phyloP scores from a whole-genome alignment of 1,284 basidiomycete species.

The Apiotrichum montevideense region DNA sequence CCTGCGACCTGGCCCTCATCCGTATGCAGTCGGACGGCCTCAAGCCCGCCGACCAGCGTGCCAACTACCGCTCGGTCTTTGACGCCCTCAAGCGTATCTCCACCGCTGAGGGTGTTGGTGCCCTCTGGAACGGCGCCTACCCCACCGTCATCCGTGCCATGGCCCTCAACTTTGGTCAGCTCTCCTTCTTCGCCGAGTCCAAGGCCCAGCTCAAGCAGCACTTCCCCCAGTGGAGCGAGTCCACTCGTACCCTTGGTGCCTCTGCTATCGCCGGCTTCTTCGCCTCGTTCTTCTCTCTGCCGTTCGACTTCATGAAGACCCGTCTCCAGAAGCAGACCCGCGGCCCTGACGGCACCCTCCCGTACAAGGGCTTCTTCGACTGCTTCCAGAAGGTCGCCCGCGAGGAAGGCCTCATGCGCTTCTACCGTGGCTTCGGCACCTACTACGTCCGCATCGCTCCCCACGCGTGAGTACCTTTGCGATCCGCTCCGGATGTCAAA shows the following conservation, averaged over 20 bases:
- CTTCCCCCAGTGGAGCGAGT: background rate
- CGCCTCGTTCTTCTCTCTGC: conserved; percentile 5
- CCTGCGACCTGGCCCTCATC: conserved; percentile 4
- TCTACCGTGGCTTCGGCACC: conserved; percentile 5
- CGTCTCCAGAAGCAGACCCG: conserved; percentile 4
- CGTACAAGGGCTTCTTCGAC: conserved; percentile 2
- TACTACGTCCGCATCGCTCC: conserved; percentile 7
- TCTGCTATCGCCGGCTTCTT: conserved; percentile 3
- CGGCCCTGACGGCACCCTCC: conserved; percentile 1
- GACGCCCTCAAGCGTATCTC: conserved; percentile 1
- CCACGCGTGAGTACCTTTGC: conserved; percentile 1
- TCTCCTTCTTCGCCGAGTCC: conserved; percentile 3
- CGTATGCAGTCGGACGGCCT: conserved; percentile 7
- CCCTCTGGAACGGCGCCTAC: conserved; percentile 1
- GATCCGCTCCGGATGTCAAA: background rate
- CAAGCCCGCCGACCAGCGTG: conserved; percentile 1
- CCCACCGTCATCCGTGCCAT: conserved; percentile 6
- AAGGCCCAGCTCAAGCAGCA: conserved; percentile 1
- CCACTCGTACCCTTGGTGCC: background rate
- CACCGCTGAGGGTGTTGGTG: background rate
- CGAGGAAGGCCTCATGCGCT: background rate
- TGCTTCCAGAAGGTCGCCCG: conserved; percentile 1
- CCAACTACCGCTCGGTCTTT: conserved; percentile 1
- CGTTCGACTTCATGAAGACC: conserved; percentile 4
- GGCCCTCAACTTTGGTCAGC: conserved; percentile 6